A percentile compares a stretch with the other conserved stretches of the same genome.
Conservation (phyloP, 495 filamentous ascomycete genomes). For the Mytilinidion resinicola region DNA sequence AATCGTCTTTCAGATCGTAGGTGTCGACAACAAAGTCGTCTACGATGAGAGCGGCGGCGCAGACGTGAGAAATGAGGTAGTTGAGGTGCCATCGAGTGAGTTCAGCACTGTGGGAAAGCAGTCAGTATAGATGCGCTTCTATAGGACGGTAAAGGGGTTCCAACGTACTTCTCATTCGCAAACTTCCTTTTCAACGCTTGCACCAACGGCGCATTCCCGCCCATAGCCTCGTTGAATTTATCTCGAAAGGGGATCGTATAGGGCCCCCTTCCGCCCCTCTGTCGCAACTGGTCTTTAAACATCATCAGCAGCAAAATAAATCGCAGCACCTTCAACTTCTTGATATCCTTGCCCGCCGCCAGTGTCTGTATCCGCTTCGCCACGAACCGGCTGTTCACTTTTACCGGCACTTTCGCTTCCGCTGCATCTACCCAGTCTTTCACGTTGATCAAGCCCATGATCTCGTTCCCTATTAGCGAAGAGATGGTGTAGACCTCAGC, state of each 20-base stretch:
- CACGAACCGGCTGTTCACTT: slow-evolving; percentile 54
- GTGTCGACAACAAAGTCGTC: slow-evolving; percentile 76
- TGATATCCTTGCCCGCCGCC: slow-evolving; percentile 50
- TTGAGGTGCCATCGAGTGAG: slow-evolving; percentile 40
- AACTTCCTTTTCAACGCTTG: slow-evolving; percentile 66
- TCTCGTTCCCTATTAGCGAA: slow-evolving; percentile 57
- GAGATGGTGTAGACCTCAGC: slow-evolving; percentile 75
- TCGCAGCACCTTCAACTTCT: slow-evolving; percentile 55
- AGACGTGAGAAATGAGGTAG: slow-evolving; percentile 39
- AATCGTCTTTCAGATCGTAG: slow-evolving; percentile 66
- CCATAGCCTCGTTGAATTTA: slow-evolving; percentile 40
- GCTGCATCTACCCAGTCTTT: slow-evolving; percentile 70
- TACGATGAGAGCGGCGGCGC: slow-evolving; percentile 49
- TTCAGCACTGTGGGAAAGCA: slow-evolving; percentile 10
- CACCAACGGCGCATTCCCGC: slow-evolving; percentile 54
- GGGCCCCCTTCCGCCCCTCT: slow-evolving; percentile 29
- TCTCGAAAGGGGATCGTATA: slow-evolving; percentile 40
- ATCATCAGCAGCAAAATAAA: slow-evolving; percentile 62
- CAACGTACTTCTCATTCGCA: slow-evolving; percentile 46
- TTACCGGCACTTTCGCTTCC: slow-evolving; percentile 48
- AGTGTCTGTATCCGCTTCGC: slow-evolving; percentile 53
- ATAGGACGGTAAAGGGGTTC: slow-evolving; percentile 61
- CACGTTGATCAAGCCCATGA: slow-evolving; percentile 55
- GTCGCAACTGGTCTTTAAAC: slow-evolving; percentile 48
- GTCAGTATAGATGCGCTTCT: slow-evolving; percentile 43